A percentile compares a stretch with the other conserved stretches of the same genome.
Evolutionary conservation across 2,329 filamentous ascomycete genomes (phyloP).

Genomic region (Pseudogymnoascus sp.): DNA sequence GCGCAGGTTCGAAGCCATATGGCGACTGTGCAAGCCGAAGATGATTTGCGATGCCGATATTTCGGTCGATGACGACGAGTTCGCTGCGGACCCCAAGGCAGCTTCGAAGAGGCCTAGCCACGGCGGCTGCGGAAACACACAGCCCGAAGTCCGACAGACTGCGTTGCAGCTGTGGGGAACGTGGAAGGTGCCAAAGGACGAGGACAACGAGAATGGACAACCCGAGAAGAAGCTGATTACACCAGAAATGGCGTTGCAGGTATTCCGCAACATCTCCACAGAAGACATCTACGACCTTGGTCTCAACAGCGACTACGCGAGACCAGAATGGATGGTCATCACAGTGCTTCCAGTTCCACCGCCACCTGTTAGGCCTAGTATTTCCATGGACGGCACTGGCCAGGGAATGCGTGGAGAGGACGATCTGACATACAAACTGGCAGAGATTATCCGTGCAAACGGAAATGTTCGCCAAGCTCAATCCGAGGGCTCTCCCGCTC

Average conservation of each 20-base stretch:
- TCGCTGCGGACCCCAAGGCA: constrained; percentile 50
- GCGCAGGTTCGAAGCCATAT: constrained; percentile 85
- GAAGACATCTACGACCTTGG: constrained; percentile 80
- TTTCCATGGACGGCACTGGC: constrained; percentile 90
- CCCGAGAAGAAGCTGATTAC: constrained; percentile 77
- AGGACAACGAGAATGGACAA: constrained; percentile 58
- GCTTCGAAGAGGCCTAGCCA: constrained; percentile 52
- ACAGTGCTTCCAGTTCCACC: constrained; percentile 93
- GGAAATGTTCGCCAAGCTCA: constrained; percentile 88
- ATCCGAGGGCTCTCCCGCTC: constrained; percentile 81
- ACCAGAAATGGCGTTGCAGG: constrained; percentile 73
- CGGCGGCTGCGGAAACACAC: constrained; percentile 86
- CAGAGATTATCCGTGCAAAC: constrained; percentile 97
- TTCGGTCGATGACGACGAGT: constrained; percentile 59
- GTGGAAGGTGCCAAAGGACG: constrained; percentile 64
- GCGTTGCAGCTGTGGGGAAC: constrained; percentile 74
- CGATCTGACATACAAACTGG: constrained; percentile 97
- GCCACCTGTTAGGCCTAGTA: constrained; percentile 90
- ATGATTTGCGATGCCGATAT: constrained; percentile 73
- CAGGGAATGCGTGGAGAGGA: constrained; percentile 93
- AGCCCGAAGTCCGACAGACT: constrained; percentile 81
- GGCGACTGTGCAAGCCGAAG: constrained; percentile 86
- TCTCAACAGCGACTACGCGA: constrained; percentile 87
- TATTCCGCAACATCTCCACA: constrained; percentile 78
- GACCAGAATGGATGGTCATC: constrained; percentile 97